Evolutionary conservation across 208 protist species (phyloP), one percentile per base, ranked within the genome.

Genomic region (Tritrichomonas foetus): DNA sequence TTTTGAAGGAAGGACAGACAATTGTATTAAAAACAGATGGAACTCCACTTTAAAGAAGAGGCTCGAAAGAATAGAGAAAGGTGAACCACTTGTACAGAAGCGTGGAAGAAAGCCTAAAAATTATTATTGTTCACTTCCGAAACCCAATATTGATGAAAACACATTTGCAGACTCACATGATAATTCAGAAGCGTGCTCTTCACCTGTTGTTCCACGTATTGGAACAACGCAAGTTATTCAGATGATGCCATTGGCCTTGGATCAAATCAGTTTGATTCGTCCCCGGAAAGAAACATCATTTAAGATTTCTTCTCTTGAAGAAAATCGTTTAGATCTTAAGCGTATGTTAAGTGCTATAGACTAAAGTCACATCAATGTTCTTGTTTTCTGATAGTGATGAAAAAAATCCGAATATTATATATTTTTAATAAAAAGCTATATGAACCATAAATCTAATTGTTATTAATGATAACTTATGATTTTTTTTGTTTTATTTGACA

Each of bases 1-100:
- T 41, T 82, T 82, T 20, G 41, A 47, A 82, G 74, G 74, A 20
- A 47, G 94, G n/a, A 96, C 95, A 47, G 95, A 96, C 93, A 96
- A 96, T 84, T 20, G 50, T n/a, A n/a, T n/a, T n/a, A n/a, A n/a
- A n/a, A n/a, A n/a, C n/a, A n/a, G n/a, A n/a, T n/a, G n/a, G n/a
- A n/a, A n/a, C n/a, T n/a, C n/a, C n/a, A n/a, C n/a, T n/a, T n/a
- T n/a, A n/a, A n/a, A n/a, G n/a, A n/a, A 82, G 25, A 3, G 74
- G 0, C 33, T 82, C 22, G 74, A 82, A 25, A 36, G 74, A 30
- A 82, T 49, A 50, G 41, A 82, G 25, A 82, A 82, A 53, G 74
- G 74, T 49, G 74, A 82, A 30, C 74, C 74, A 22, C 41, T 82
- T 11, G 41, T 82, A 25, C n/a, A 47, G 41, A 82, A 82, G 22